phyloP scores from a whole-genome alignment of 441 rosid species.

The Bruguiera hainesii region DNA sequence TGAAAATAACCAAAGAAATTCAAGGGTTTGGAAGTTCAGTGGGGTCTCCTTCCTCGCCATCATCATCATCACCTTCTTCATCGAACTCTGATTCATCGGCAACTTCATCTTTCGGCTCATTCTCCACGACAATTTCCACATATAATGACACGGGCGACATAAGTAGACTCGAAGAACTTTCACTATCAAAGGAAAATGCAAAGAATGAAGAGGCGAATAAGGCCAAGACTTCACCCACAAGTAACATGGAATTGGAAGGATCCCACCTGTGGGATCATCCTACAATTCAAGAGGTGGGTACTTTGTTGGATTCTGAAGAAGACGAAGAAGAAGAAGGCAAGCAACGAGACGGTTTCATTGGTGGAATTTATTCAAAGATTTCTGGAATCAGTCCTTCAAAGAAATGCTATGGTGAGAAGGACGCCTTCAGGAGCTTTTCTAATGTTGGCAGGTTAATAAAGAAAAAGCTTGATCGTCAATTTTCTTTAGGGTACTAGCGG shows the following conservation, averaged over 20 bases:
- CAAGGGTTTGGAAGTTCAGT: slow-evolving; percentile 42
- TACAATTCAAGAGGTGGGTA: slow-evolving; percentile 27
- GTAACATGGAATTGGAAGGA: slow-evolving; percentile 9
- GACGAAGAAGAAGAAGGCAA: slow-evolving; percentile 7
- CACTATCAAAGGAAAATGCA: slow-evolving; percentile 4
- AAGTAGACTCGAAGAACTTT: background rate
- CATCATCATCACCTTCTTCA: slow-evolving; percentile 20
- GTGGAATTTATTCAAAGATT: slow-evolving; percentile 31
- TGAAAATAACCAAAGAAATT: slow-evolving; percentile 46
- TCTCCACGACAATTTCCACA: slow-evolving; percentile 19
- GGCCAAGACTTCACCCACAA: background rate
- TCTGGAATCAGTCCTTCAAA: slow-evolving; percentile 19
- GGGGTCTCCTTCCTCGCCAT: slow-evolving; percentile 15
- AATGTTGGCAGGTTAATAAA: slow-evolving; percentile 16
- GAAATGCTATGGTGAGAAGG: slow-evolving; percentile 6
- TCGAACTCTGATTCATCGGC: slow-evolving; percentile 22
- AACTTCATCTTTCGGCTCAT: slow-evolving; percentile 36
- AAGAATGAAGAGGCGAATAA: background rate
- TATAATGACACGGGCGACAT: slow-evolving; percentile 9
- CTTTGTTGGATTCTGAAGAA: slow-evolving; percentile 29
- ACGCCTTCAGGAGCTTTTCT: slow-evolving; percentile 21
- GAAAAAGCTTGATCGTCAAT: slow-evolving; percentile 29
- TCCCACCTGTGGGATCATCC: slow-evolving; percentile 29
- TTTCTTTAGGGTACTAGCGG: slow-evolving; percentile 25
- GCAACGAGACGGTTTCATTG: slow-evolving; percentile 16